Evolutionary conservation across 768 basidiomycete genomes (phyloP).

Genomic region (Pleurotus tuber-regium): DNA sequence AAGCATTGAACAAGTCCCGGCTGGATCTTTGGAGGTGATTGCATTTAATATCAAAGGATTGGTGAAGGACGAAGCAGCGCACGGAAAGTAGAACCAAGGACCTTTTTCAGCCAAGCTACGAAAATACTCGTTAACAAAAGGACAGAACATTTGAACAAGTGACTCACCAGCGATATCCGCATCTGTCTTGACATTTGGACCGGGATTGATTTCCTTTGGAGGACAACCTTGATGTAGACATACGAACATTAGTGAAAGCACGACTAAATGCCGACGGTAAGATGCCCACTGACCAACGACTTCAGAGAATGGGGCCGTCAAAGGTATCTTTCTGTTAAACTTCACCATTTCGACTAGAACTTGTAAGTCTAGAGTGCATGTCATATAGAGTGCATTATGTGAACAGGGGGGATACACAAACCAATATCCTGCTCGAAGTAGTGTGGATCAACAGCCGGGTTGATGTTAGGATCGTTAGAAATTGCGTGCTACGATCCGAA

Average conservation of each 20-base stretch:
- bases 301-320: conserved; percentile 19
- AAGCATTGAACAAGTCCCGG: conserved; percentile 46
- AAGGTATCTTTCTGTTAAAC: conserved; percentile 15
- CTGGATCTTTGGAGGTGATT: conserved; percentile 25
- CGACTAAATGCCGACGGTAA: too few species aligned
- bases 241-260: not conserved
- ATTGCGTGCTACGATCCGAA: not conserved
- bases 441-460: not conserved
- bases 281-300: conserved; percentile 16
- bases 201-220: conserved; percentile 3
- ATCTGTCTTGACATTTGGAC: not conserved
- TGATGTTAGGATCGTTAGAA: not conserved
- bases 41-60: not conserved
- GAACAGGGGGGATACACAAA: not conserved
- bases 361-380: conserved; percentile 13
- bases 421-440: not conserved
- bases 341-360: conserved; percentile 17
- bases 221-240: not conserved
- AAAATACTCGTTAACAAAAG: too few species aligned
- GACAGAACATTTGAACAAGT: too few species aligned
- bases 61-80: not conserved
- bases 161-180: conserved; percentile 1
- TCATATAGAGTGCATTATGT: not conserved
- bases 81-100: not conserved
- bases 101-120: not conserved